Conservation (phyloP, 352 stramenopile species). For the Phytophthora pluvialis region DNA sequence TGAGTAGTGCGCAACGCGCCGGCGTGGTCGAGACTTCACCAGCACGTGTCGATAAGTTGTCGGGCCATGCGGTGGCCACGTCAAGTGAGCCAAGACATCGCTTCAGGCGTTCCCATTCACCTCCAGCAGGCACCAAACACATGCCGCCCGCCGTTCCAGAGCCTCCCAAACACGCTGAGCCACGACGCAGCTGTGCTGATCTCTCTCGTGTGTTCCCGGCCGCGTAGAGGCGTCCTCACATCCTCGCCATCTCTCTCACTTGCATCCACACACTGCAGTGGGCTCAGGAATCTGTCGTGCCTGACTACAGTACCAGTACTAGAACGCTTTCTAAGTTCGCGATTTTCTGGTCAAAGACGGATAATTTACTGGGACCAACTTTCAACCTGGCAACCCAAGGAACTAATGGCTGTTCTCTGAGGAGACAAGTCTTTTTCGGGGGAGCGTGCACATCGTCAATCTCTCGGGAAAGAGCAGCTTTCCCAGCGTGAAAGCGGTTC, state of each 20-base stretch:
- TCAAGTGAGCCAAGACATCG: slow-evolving; percentile 18
- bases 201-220: slow-evolving; percentile 19
- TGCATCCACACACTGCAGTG: slow-evolving; percentile 24
- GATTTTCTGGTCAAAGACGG: too few species aligned
- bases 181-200: slow-evolving; percentile 15
- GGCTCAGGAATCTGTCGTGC: slow-evolving; percentile 24
- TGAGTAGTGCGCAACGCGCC: slow-evolving; percentile 3
- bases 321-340: too few species aligned
- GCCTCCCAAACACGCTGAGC: slow-evolving; percentile 23
- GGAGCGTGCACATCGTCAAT: too few species aligned
- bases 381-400: too few species aligned
- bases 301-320: neutral
- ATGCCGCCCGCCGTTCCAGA: slow-evolving; percentile 9
- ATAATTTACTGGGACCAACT: too few species aligned
- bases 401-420: too few species aligned
- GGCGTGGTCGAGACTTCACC: neutral
- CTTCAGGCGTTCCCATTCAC: slow-evolving; percentile 16
- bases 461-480: too few species aligned
- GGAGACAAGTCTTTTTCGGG: too few species aligned
- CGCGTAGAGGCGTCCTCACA: slow-evolving; percentile 25
- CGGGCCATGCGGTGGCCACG: slow-evolving; percentile 14
- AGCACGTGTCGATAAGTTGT: slow-evolving; percentile 5
- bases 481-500: too few species aligned
- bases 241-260: slow-evolving; percentile 34
- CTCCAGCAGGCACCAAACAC: slow-evolving; percentile 24